These are phyloP conservation scores for Exsudoporus floridanus DNA, from an alignment of 1,284 basidiomycete species.

Conservation along the genomic window DNA sequence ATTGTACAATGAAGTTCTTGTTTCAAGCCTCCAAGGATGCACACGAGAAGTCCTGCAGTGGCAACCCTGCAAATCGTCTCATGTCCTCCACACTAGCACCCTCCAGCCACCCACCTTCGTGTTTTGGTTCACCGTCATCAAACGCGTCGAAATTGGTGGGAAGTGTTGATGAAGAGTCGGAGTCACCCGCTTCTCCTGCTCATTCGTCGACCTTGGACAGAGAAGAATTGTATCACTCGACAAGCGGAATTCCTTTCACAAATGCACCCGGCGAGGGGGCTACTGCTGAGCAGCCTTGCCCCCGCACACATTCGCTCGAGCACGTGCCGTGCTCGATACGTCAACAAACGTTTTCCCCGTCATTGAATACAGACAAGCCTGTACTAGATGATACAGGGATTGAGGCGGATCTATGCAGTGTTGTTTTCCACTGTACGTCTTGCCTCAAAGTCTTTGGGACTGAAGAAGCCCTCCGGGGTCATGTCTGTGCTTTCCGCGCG, in stretches of 20 bases:
- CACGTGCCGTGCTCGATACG: slow-evolving; percentile 13
- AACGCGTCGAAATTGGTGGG: not conserved
- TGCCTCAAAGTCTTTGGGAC: slow-evolving; percentile 22
- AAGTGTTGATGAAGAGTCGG: not conserved
- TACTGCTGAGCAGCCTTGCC: not conserved
- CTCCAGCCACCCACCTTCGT: not conserved
- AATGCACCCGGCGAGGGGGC: not conserved
- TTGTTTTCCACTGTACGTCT: slow-evolving; percentile 13
- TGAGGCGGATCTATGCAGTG: not conserved
- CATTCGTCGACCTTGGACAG: not conserved
- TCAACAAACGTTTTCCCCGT: not conserved
- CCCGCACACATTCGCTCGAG: not conserved
- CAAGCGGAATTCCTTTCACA: not conserved
- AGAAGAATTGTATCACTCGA: slow-evolving; percentile 16
- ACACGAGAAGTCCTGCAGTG: slow-evolving; percentile 13
- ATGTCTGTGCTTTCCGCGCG: slow-evolving; percentile 18
- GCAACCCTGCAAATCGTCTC: not conserved
- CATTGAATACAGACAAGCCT: not conserved
- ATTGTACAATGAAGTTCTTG: slow-evolving; percentile 10
- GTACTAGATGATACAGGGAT: not conserved
- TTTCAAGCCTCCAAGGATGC: not conserved
- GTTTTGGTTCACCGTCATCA: not conserved
- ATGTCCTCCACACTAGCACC: too few relatives aligned
- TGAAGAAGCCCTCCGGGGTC: slow-evolving; percentile 8
- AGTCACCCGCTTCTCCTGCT: not conserved